A percentile compares a stretch with the other conserved stretches of the same genome.
Conservation (phyloP, 371 early-diverging fungal species). For the Dichotomocladium elegans region DNA sequence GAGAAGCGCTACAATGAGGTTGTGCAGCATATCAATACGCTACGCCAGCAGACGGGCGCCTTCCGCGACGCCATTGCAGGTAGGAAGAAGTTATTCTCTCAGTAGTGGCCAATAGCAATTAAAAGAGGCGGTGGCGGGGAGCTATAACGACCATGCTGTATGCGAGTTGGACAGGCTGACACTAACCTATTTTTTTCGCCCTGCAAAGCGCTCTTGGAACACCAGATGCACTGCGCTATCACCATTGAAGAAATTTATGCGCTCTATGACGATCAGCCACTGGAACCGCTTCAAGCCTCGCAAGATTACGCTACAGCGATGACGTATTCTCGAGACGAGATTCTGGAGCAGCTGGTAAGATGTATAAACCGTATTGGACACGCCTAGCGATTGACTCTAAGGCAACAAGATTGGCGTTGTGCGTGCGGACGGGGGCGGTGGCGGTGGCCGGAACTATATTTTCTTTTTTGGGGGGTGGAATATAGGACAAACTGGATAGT, state of each 20-base stretch:
- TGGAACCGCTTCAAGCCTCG: conserved; percentile 51
- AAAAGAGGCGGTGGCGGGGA: too few relatives aligned
- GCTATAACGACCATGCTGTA: too few relatives aligned
- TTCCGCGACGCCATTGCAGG: conserved; percentile 73
- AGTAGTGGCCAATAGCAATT: background rate
- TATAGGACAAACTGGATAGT: conserved; percentile 58
- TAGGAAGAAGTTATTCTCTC: conserved; percentile 14
- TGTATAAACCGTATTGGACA: background rate
- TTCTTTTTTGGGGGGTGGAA: background rate
- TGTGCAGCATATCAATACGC: conserved; percentile 46
- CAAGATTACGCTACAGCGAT: conserved; percentile 60
- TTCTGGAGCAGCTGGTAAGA: conserved; percentile 64
- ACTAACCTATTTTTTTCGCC: too few relatives aligned
- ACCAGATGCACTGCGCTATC: conserved; percentile 57
- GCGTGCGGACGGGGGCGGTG: too few relatives aligned
- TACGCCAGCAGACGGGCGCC: conserved; percentile 65
- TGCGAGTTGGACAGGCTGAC: too few relatives aligned
- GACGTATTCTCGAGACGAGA: conserved; percentile 54
- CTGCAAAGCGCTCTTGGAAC: conserved; percentile 47
- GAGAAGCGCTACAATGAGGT: conserved; percentile 58
- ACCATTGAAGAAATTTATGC: conserved; percentile 53
- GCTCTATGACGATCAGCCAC: conserved; percentile 14
- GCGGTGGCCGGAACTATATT: background rate
- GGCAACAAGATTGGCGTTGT: too few relatives aligned
- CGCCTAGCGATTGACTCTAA: too few relatives aligned